Evolutionary conservation across 257 asterid species (phyloP), one percentile per base, ranked within the genome.

Genomic region (Knoxia roxburghii): DNA sequence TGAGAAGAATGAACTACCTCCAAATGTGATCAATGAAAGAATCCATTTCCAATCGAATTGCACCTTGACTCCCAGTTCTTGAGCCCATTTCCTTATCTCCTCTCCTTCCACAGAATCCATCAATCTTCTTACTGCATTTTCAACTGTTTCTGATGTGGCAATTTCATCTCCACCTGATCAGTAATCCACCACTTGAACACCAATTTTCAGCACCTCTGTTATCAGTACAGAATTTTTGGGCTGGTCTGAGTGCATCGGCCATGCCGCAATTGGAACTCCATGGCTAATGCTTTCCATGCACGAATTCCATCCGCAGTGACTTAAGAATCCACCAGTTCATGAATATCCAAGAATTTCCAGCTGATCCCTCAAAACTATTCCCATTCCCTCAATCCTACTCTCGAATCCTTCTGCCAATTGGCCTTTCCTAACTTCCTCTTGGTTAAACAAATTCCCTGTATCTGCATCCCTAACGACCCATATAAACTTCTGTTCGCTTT

Each of bases 241-340:
- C 68, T 86, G 92, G 41, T 83, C 89, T 0, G 82, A 78, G 40
- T 86, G 86, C 87, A 83, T 81, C 0, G 92, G 89, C 92, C 87
- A 86, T 0, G 85, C 75, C 0, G 79, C 84, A 0, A 86, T 70
- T 0, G 87, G 77, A 30, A 84, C 84, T 13, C 89, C 93, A 61
- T 67, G 58, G n/a, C 79, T 52, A 13, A 85, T 77, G 51, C 89
- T 81, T 68, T 85, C 91, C 7, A 78, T 72, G n/a, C n/a, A n/a
- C n/a, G n/a, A n/a, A n/a, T n/a, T n/a, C n/a, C n/a, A n/a, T n/a
- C n/a, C n/a, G n/a, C 92, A 83, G 9, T 80, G 89, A 60, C 86
- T 83, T 75, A 81, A 68, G 37, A 83, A 86, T 27, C 83, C 89
- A 0, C 83, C 89, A 0, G 75, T 77, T 0, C 89, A 68, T 0